phyloP scores from a whole-genome alignment of 129 eudicot genomes.

The Artemisia tridentata region DNA sequence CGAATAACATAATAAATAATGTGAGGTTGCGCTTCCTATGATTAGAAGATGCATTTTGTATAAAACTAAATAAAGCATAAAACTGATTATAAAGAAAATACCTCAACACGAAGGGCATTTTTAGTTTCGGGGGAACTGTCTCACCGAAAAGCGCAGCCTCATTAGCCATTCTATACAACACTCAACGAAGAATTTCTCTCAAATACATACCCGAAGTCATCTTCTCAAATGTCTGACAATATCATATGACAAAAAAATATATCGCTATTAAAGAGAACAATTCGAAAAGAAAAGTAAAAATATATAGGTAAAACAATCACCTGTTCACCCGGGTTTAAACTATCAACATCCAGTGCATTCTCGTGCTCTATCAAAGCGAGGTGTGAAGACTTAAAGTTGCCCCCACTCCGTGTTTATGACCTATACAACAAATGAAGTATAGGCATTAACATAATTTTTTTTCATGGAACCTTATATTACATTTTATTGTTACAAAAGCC shows the following conservation, averaged over 20 bases:
- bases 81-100: conserved; percentile 17
- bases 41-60: not conserved
- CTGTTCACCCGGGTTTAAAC: conserved; percentile 91
- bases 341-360: conserved; percentile 61
- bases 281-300: not conserved
- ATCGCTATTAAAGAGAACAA: not conserved
- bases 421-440: conserved; percentile 31
- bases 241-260: not conserved
- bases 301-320: conserved; percentile 31
- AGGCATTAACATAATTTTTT: not conserved
- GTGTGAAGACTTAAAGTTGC: conserved; percentile 86
- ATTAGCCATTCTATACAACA: conserved; percentile 63
- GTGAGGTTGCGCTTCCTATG: not conserved
- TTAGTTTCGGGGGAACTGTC: conserved; percentile 67
- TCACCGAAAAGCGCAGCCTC: conserved; percentile 87
- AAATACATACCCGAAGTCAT: conserved; percentile 87
- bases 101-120: conserved; percentile 67
- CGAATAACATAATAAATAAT: conserved; percentile 21
- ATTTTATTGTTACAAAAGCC: too few species aligned
- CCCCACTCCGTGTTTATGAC: conserved; percentile 98
- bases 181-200: conserved; percentile 85
- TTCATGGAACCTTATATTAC: not conserved
- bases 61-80: not conserved
- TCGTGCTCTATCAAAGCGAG: conserved; percentile 86
- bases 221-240: conserved; percentile 66